phyloP scores from a whole-genome alignment of 805 yeast genomes.

The Sungouiozyma ichnusensis region DNA sequence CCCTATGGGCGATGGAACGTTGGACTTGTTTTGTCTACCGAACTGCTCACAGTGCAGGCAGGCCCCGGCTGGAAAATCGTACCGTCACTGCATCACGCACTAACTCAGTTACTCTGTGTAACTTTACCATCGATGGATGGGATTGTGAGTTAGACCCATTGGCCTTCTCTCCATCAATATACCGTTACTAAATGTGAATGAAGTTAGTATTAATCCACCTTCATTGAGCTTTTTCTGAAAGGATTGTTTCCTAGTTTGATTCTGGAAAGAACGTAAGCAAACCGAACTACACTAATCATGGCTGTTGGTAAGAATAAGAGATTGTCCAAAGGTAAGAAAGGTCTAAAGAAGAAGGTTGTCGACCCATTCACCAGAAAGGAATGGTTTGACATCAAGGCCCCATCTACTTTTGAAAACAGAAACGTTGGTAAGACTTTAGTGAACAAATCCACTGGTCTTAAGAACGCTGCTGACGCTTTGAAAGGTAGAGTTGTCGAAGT shows the following conservation, averaged over 20 bases:
- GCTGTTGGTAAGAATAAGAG: conserved; percentile 85
- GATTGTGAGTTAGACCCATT: background rate
- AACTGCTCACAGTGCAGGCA: background rate
- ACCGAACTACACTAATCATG: conserved; percentile 31
- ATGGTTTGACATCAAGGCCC: conserved; percentile 97
- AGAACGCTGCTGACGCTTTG: conserved; percentile 94
- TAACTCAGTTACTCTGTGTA: no score
- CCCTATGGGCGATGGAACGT: background rate
- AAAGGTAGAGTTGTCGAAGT: conserved; percentile 97
- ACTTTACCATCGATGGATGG: background rate
- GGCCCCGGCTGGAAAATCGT: background rate
- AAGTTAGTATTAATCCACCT: background rate
- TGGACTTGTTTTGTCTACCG: background rate
- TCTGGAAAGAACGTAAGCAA: conserved; percentile 2
- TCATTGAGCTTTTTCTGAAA: background rate
- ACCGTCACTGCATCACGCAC: background rate
- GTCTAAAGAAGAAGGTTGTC: conserved; percentile 96
- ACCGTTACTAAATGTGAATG: background rate
- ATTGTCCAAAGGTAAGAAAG: conserved; percentile 84
- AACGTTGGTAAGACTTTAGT: conserved; percentile 97
- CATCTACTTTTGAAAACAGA: conserved; percentile 96
- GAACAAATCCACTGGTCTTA: conserved; percentile 96
- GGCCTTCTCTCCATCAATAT: background rate
- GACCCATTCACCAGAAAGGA: conserved; percentile 99
- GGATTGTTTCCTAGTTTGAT: background rate